These are phyloP conservation scores for Pichia cactophila DNA, from an alignment of 1,139 yeast species.

Conservation along the genomic window DNA sequence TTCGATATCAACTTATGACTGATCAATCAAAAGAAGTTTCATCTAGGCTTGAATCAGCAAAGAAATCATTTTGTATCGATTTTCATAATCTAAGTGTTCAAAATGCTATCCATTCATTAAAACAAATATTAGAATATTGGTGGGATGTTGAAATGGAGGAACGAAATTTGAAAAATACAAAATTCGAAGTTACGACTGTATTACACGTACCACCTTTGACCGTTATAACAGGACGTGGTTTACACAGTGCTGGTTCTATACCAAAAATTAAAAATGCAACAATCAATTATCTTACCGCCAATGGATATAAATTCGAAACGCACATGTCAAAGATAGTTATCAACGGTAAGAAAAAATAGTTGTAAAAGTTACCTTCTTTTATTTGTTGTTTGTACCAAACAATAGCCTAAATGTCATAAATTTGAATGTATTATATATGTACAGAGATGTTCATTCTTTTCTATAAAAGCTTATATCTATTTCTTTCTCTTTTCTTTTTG, in stretches of 20 bases:
- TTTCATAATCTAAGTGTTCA: constrained; percentile 43
- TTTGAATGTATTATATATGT: not conserved
- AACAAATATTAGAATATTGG: constrained; percentile 38
- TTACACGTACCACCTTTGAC: constrained; percentile 32
- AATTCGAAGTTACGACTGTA: constrained; percentile 30
- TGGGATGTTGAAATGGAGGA: constrained; percentile 42
- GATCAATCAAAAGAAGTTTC: constrained; percentile 3
- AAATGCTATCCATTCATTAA: constrained; percentile 36
- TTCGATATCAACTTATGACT: not conserved
- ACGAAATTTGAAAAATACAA: constrained; percentile 36
- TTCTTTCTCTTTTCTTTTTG: constrained; percentile 25
- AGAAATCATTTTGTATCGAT: constrained; percentile 33
- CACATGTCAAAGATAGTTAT: constrained; percentile 39
- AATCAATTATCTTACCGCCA: constrained; percentile 29
- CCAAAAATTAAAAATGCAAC: constrained; percentile 39
- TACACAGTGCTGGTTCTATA: constrained; percentile 49
- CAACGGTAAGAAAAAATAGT: constrained; percentile 30
- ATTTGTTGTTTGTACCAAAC: too few species aligned
- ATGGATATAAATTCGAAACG: constrained; percentile 38
- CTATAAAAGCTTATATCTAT: constrained; percentile 5
- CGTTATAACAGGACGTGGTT: constrained; percentile 55
- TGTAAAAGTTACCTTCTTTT: too few species aligned
- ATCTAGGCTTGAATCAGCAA: constrained; percentile 11
- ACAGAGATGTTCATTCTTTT: not conserved
- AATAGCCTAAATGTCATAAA: not conserved